Percentiles rank a stretch among this genome's conserved stretches.
These are phyloP conservation scores for Boletellus deceptivus DNA, from an alignment of 1,284 basidiomycete species.

Conservation along the genomic window DNA sequence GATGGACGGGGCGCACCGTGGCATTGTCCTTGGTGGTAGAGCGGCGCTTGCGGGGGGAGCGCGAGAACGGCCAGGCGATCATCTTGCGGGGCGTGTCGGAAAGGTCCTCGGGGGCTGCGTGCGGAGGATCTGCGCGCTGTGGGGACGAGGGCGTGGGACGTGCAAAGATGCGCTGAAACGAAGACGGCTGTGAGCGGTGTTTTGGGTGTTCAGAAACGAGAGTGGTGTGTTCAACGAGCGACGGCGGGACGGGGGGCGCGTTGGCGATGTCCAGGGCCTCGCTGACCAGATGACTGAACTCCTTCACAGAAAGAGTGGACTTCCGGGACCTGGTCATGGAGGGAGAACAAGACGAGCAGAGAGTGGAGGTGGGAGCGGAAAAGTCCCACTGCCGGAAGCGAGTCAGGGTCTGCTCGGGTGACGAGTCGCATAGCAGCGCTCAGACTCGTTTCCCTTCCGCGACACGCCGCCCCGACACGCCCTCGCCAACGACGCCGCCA, in stretches of 20 bases:
- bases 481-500: too few species aligned
- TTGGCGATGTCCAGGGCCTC: conserved; percentile 31
- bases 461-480: too few species aligned
- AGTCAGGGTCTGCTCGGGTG: conserved; percentile 18
- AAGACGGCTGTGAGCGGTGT: conserved; percentile 12
- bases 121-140: conserved; percentile 5
- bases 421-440: too few species aligned
- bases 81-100: conserved; percentile 26
- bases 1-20: conserved; percentile 6
- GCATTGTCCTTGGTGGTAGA: conserved; percentile 1
- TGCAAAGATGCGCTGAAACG: conserved; percentile 33
- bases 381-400: conserved; percentile 2
- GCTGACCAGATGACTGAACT: conserved; percentile 35
- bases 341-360: conserved; percentile 3
- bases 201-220: conserved; percentile 22
- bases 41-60: conserved; percentile 24
- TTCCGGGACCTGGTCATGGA: conserved; percentile 30
- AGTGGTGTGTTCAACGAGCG: conserved; percentile 25
- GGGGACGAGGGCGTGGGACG: conserved; percentile 22
- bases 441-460: too few species aligned
- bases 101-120: conserved; percentile 13
- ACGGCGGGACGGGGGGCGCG: conserved; percentile 9
- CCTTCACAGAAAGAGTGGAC: conserved; percentile 29
- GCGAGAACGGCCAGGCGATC: conserved; percentile 32
- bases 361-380: conserved; percentile 8